These are phyloP conservation scores for Kwoniella sp. DNA, from an alignment of 768 basidiomycete species.

Conservation along the genomic window DNA sequence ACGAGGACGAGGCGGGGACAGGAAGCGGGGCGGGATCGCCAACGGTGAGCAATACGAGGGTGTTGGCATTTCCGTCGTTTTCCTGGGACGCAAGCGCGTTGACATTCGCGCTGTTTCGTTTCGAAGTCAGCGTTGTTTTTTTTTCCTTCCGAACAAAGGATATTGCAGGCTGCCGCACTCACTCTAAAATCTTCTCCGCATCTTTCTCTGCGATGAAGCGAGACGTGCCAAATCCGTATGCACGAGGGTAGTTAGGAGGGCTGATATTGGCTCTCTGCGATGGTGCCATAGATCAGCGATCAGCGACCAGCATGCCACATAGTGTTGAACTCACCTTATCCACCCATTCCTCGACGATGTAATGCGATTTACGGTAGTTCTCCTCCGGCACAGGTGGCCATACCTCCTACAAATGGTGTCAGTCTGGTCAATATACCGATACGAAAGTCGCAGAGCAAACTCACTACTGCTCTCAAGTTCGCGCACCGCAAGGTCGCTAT, in stretches of 20 bases:
- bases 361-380: conserved; percentile 54
- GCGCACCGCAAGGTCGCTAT: conserved; percentile 50
- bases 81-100: conserved; percentile 51
- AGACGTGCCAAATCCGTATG: conserved; percentile 51
- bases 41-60: conserved; percentile 47
- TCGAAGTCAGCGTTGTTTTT: no score
- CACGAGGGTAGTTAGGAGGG: conserved; percentile 49
- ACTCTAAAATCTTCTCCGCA: conserved; percentile 52
- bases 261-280: conserved; percentile 45
- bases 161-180: conserved; percentile 16
- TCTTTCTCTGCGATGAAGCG: conserved; percentile 46
- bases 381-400: conserved; percentile 54
- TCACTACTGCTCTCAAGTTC: conserved; percentile 52
- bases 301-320: no score
- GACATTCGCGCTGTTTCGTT: conserved; percentile 43
- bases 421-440: neutral
- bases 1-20: conserved; percentile 40
- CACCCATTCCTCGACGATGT: conserved; percentile 54
- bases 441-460: conserved; percentile 15
- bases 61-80: conserved; percentile 46
- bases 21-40: conserved; percentile 46
- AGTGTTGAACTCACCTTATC: conserved; percentile 46
- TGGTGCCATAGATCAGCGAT: conserved; percentile 1
- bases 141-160: no score
- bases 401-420: conserved; percentile 32